Conservation (phyloP, 2,329 filamentous ascomycete genomes). For the Sporothrix inflata region DNA sequence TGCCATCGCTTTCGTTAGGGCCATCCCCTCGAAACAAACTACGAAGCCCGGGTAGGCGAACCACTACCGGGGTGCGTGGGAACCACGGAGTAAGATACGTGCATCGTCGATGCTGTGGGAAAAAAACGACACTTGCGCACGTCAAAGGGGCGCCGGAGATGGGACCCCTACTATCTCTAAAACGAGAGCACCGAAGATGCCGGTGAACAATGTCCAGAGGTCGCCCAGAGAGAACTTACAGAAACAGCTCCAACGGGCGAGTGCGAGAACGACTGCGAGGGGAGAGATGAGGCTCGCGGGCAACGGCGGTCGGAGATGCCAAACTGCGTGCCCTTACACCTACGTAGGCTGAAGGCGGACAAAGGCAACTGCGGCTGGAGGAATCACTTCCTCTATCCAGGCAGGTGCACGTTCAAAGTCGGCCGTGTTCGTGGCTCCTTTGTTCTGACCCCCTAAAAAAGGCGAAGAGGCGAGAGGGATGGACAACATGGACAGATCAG, state of each 20-base stretch:
- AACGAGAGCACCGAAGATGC: not conserved
- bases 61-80: constrained; percentile 1
- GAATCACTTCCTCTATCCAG: not conserved
- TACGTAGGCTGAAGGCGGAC: constrained; percentile 8
- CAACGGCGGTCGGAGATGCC: not conserved
- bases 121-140: constrained; percentile 9
- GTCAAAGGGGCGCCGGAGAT: constrained; percentile 12
- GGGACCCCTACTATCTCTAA: not conserved
- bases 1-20: constrained; percentile 1
- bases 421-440: no score
- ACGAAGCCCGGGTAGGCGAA: not conserved
- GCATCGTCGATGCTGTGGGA: not conserved
- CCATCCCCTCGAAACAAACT: constrained; percentile 18
- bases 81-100: not conserved
- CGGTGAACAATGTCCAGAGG: not conserved
- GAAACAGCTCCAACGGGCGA: not conserved
- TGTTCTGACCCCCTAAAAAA: no score
- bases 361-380: constrained; percentile 1
- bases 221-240: not conserved
- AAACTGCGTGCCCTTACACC: not conserved
- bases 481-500: not conserved
- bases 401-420: no score
- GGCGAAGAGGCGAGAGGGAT: not conserved
- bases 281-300: not conserved
- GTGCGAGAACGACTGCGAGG: not conserved